Percentiles rank a stretch among this genome's conserved stretches.
Evolutionary conservation across 805 yeast species (phyloP).

Genomic region (Teunomyces tritomae): DNA sequence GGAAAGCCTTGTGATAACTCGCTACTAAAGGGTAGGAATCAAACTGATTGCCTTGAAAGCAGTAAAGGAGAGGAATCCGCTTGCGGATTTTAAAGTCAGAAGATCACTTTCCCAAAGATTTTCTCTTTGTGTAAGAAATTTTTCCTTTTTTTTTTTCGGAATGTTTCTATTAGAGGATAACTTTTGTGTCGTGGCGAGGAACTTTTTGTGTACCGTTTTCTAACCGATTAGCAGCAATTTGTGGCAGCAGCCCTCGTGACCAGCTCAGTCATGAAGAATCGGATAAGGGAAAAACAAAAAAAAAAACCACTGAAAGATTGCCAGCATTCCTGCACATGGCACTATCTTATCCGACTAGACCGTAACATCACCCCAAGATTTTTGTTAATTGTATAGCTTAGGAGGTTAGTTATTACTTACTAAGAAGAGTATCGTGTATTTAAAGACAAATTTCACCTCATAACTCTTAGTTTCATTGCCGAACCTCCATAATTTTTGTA

Average conservation of each 20-base stretch:
- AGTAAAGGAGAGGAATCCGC: not conserved
- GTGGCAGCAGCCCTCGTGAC: not conserved
- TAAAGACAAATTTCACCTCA: not conserved
- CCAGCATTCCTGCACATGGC: not conserved
- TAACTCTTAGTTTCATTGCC: not conserved
- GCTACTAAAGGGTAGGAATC: not conserved
- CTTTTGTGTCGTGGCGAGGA: not conserved
- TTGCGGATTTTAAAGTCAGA: conserved; percentile 11
- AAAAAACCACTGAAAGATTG: not conserved
- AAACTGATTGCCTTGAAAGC: not conserved
- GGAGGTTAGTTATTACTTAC: not conserved
- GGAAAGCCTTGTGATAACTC: not conserved
- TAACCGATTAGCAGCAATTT: not conserved
- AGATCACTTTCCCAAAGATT: conserved; percentile 14
- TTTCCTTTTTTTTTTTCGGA: not conserved
- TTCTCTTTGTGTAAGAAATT: conserved; percentile 1
- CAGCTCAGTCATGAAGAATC: not conserved
- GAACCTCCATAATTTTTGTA: not conserved
- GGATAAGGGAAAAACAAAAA: not conserved
- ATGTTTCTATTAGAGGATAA: not conserved
- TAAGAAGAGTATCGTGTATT: not conserved
- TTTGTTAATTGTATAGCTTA: not conserved
- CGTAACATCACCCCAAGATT: not conserved
- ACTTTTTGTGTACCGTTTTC: not conserved
- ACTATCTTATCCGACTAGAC: not conserved